Evolutionary conservation across 1,284 basidiomycete genomes (phyloP), one percentile per base, ranked within the genome.

Genomic region (Vanrija pseudolonga): DNA sequence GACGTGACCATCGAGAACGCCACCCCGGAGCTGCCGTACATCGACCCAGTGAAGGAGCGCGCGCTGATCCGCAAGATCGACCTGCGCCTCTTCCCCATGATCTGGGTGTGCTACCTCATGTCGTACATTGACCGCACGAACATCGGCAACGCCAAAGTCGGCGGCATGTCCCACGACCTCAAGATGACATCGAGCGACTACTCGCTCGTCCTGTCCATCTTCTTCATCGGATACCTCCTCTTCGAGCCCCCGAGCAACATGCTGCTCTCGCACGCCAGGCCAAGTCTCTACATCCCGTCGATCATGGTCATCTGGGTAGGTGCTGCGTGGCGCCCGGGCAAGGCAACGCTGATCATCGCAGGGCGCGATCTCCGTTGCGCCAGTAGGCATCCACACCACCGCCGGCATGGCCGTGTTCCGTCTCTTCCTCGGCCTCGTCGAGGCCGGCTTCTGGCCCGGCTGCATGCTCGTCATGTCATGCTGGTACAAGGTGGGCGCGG

Each of bases 401-500:
- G 57, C 6, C 70, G 73, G 43, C 64, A 71, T 77, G 18, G 57
- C 75, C 15, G 73, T 71, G 6, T 61, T 76, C 6, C 67, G 77
- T 20, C 72, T 76, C 57, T 62, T 67, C 38, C 64, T 77, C 9
- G 75, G 75, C 50, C 40, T 75, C 17, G 67, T 71, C 36, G 74
- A 76, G 49, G 57, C 62, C 36, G 69, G 69, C 37, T 60, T 66
- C n/a, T 73, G 73, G 64, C 67, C 70, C 20, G 71, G 69, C 45
- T 69, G 74, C 60, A 70, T 69, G 20, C 74, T 75, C 61, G 73
- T 69, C 63, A 59, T 76, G n/a, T 66, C 73, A 7, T 64, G 68
- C 8, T 77, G 76, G 76, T 78, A 78, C 55, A 68, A 66, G 32
- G 32, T 32, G 5, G 11, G 32, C 24, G 6, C 12, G 6, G 8